A percentile compares a stretch with the other conserved stretches of the same genome.
Conservation (phyloP, 352 stramenopile species). For the Globisporangium radiosum region DNA sequence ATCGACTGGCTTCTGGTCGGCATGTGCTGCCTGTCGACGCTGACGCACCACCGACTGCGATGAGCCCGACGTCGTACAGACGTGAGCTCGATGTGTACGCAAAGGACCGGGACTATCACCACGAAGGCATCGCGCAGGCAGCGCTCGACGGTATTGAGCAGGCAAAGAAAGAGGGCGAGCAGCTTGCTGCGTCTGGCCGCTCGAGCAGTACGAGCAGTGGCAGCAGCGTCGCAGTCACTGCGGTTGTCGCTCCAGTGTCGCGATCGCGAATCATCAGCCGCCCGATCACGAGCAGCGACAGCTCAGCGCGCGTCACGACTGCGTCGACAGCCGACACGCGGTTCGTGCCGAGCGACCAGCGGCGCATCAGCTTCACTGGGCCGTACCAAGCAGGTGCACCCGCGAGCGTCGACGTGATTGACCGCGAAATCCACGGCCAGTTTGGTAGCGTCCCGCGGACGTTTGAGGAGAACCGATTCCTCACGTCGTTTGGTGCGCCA, state of each 20-base stretch:
- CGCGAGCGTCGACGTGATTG: slow-evolving; percentile 5
- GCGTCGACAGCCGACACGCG: slow-evolving; percentile 2
- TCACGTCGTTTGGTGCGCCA: slow-evolving; percentile 6
- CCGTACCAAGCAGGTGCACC: slow-evolving; percentile 10
- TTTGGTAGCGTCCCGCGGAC: slow-evolving; percentile 10
- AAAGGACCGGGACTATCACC: slow-evolving; percentile 9
- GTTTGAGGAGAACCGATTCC: slow-evolving; percentile 11
- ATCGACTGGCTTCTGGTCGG: slow-evolving; percentile 1
- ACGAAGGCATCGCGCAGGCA: slow-evolving; percentile 7
- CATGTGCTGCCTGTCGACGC: not conserved
- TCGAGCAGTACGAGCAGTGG: not conserved
- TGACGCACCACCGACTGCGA: not conserved
- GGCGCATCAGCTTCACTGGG: slow-evolving; percentile 8
- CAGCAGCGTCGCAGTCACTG: not conserved
- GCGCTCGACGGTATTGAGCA: slow-evolving; percentile 10
- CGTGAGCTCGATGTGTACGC: slow-evolving; percentile 9
- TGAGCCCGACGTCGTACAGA: slow-evolving; percentile 8
- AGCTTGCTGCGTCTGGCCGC: not conserved
- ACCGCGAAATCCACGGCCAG: slow-evolving; percentile 9
- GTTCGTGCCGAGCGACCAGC: slow-evolving; percentile 3
- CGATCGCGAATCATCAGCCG: slow-evolving; percentile 1
- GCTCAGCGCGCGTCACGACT: not conserved
- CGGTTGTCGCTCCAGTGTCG: not conserved
- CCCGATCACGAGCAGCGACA: slow-evolving; percentile 4
- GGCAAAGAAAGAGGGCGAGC: slow-evolving; percentile 5